Evolutionary conservation across 495 filamentous ascomycete species (phyloP).

Genomic region (Talaromyces liani): DNA sequence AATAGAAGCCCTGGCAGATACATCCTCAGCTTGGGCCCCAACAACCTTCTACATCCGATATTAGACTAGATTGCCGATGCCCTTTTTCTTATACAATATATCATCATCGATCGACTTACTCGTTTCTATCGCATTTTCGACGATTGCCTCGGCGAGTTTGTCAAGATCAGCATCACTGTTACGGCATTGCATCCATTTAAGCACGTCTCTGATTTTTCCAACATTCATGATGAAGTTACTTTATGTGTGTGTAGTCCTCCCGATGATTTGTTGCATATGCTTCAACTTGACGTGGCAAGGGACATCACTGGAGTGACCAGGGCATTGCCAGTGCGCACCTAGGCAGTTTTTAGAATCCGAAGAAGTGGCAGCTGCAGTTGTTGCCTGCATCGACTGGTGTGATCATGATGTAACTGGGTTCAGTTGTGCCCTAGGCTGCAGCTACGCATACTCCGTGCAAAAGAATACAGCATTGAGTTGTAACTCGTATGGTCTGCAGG

Average conservation of each 20-base stretch:
- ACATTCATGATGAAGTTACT: neutral
- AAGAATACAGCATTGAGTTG: no score
- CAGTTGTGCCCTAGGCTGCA: neutral
- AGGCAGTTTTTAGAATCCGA: no score
- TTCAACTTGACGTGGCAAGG: no score
- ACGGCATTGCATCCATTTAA: neutral
- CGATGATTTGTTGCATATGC: neutral
- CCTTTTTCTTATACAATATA: no score
- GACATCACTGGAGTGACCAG: no score
- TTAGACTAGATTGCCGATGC: no score
- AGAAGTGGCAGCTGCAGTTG: no score
- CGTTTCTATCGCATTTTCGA: neutral
- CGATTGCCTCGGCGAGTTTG: neutral
- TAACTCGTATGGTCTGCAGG: no score
- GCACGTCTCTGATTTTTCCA: neutral
- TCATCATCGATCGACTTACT: neutral
- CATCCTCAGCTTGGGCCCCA: no score
- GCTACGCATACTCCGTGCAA: neutral
- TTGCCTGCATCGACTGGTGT: no score
- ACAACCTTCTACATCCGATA: no score
- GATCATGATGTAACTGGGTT: neutral
- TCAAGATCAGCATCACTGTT: neutral
- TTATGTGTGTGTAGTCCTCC: neutral
- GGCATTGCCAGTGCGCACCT: no score
- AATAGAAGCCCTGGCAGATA: neutral